Conservation (phyloP, 2,329 filamentous ascomycete species). For the Colletotrichum horii region DNA sequence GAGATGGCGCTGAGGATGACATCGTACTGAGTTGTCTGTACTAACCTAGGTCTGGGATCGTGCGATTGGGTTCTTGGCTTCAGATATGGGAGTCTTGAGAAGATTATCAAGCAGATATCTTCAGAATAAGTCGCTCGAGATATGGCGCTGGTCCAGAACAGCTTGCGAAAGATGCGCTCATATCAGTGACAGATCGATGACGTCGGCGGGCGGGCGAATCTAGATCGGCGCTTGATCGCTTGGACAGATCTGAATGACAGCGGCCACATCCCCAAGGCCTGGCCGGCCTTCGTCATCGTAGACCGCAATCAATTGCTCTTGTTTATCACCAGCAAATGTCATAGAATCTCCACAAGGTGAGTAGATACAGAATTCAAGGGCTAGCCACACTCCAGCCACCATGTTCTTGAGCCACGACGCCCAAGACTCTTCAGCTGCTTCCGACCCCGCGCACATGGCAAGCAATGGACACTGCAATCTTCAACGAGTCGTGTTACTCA, state of each 20-base stretch:
- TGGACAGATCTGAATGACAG: background rate
- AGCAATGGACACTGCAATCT: background rate
- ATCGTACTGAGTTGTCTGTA: background rate
- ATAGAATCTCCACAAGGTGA: no score
- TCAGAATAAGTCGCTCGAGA: background rate
- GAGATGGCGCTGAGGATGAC: conserved; percentile 4
- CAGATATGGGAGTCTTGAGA: rapidly evolving
- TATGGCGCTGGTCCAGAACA: background rate
- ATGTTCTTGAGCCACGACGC: background rate
- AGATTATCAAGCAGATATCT: background rate
- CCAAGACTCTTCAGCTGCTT: background rate
- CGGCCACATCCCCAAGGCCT: background rate
- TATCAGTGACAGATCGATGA: conserved; percentile 20
- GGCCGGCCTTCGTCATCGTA: background rate
- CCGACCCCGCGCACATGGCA: background rate
- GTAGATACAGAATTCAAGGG: background rate
- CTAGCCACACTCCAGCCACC: background rate
- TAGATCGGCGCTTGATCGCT: conserved; percentile 13
- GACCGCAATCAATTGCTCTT: background rate
- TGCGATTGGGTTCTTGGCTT: no score
- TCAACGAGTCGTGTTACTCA: background rate
- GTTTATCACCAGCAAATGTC: background rate
- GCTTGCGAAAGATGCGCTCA: background rate
- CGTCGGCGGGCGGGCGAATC: conserved; percentile 12
- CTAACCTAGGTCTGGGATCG: no score